Evolutionary conservation across 2,329 filamentous ascomycete species (phyloP).

Genomic region (Pseudocercospora pini-densiflorae): DNA sequence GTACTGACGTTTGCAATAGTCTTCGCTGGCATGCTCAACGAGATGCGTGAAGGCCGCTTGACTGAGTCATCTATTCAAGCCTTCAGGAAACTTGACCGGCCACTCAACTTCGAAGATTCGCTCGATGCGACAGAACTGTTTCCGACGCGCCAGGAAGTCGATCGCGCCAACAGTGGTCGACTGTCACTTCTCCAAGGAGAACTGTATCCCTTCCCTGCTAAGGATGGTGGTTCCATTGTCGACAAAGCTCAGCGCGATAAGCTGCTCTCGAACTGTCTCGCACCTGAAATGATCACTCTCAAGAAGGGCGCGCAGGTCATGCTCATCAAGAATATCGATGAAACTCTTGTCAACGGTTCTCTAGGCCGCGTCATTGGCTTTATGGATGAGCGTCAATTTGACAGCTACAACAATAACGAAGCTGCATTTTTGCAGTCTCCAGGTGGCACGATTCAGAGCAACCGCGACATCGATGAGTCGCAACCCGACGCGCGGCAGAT

Average conservation of each 20-base stretch:
- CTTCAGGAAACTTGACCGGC: conserved; percentile 75
- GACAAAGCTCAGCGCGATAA: conserved; percentile 74
- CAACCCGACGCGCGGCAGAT: conserved; percentile 52
- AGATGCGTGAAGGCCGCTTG: conserved; percentile 90
- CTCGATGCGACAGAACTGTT: conserved; percentile 90
- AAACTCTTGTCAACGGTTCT: conserved; percentile 90
- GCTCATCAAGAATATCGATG: conserved; percentile 99
- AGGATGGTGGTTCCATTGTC: conserved; percentile 5
- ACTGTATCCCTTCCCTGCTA: conserved; percentile 69
- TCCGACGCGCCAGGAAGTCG: conserved; percentile 87
- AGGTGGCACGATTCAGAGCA: conserved; percentile 40
- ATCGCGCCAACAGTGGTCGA: conserved; percentile 77
- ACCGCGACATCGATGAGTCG: conserved; percentile 30
- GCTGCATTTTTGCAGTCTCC: conserved; percentile 29
- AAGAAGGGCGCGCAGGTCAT: conserved; percentile 97
- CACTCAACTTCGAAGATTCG: conserved; percentile 72
- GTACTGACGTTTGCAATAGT: conserved; percentile 54
- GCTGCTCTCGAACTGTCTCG: conserved; percentile 89
- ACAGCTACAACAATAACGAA: conserved; percentile 38
- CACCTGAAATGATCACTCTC: conserved; percentile 75
- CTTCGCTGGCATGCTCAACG: conserved; percentile 95
- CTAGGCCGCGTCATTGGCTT: conserved; percentile 84
- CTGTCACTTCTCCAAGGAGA: conserved; percentile 74
- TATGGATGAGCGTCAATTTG: conserved; percentile 65
- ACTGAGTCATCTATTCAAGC: conserved; percentile 73